phyloP scores from a whole-genome alignment of 2,329 filamentous ascomycete species.

The Cadophora sp. region DNA sequence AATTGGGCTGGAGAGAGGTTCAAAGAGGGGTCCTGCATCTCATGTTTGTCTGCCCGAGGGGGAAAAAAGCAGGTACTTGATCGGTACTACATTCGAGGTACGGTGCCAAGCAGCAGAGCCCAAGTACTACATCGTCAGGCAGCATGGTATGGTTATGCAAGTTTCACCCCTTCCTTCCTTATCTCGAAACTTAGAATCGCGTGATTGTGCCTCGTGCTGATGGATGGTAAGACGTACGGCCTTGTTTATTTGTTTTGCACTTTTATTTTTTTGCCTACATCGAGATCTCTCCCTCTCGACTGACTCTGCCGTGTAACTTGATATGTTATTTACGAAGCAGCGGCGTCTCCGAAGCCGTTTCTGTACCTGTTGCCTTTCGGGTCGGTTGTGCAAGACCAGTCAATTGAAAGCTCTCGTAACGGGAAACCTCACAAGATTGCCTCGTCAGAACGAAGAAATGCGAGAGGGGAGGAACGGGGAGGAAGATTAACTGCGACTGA shows the following conservation, averaged over 20 bases:
- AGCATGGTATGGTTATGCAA: not conserved
- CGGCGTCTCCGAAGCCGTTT: slow-evolving; percentile 4
- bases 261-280: not conserved
- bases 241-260: not conserved
- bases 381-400: not conserved
- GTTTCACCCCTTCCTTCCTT: not conserved
- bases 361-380: not conserved
- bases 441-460: not conserved
- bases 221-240: not conserved
- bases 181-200: not conserved
- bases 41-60: not conserved
- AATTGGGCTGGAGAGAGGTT: not conserved
- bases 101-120: not conserved
- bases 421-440: not conserved
- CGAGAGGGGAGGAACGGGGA: not conserved
- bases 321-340: not conserved
- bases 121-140: not conserved
- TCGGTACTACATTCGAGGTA: slow-evolving; percentile 5
- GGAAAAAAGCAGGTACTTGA: slow-evolving; percentile 8
- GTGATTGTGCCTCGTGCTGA: not conserved
- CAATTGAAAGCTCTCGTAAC: not conserved
- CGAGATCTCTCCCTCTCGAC: not conserved
- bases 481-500: not conserved
- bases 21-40: not conserved
- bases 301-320: slow-evolving; percentile 1